These are phyloP conservation scores for Jaltomata sinuosa DNA, from an alignment of 257 asterid species.

Conservation along the genomic window DNA sequence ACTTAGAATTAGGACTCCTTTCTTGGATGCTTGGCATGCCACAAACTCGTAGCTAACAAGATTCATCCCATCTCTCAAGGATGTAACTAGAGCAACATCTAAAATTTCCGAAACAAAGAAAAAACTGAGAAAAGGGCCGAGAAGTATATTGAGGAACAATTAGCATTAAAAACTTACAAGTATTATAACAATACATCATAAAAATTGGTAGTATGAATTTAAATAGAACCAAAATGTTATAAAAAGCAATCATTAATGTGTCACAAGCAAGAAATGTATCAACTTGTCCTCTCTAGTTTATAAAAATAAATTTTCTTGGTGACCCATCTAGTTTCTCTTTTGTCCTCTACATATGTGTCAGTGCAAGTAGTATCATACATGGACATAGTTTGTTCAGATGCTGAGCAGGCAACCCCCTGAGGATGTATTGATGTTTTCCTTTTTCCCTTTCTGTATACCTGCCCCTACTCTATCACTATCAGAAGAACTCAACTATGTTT, in stretches of 20 bases:
- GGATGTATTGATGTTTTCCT: background rate
- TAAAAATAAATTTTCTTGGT: background rate
- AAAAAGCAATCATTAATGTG: background rate
- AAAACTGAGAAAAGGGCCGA: background rate
- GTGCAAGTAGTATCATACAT: background rate
- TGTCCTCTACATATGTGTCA: background rate
- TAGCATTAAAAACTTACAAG: background rate
- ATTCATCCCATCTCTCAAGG: slow-evolving; percentile 95
- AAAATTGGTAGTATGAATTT: background rate
- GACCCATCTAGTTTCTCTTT: background rate
- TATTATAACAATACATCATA: background rate
- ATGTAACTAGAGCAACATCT: slow-evolving; percentile 90
- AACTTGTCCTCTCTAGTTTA: background rate
- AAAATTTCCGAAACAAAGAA: background rate
- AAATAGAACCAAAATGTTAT: background rate
- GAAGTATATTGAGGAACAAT: background rate
- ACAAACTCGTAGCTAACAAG: slow-evolving; percentile 94
- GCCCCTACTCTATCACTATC: background rate
- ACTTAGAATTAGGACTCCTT: slow-evolving; percentile 90
- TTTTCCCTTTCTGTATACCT: background rate
- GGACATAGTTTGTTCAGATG: background rate
- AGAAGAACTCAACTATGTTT: background rate
- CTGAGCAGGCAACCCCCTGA: background rate
- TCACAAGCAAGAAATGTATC: background rate
- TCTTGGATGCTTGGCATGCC: slow-evolving; percentile 87